Base-by-base conservation (phyloP, 306 rosid species). In the Ammopiptanthus mongolicus region DNA sequence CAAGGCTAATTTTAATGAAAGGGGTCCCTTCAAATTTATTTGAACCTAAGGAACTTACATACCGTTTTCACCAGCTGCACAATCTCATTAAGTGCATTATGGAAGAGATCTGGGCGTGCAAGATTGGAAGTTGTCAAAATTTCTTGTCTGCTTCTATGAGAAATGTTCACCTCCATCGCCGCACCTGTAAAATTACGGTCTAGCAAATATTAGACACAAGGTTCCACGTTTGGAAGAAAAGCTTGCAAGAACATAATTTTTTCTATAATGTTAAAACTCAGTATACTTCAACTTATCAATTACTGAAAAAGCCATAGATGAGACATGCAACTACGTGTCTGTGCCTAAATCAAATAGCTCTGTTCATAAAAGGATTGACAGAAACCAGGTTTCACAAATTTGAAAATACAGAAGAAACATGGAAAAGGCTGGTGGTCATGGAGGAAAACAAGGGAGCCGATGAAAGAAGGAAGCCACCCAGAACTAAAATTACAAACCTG, bases 91-190 rank as follows among this genome's bases (percentile, higher is more conserved):
- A 85, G 83, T 25, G 97, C 97, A 64, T 71, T 87, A 19, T 78
- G 71, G 68, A 95, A 95, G 80, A 95, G 97, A 80, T 83, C 75
- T 31, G 88, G 80, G 56, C 86, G 84, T n/a, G 99, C 85, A 4
- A 95, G 87, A 79, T 92, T 37, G 5, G 92, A 77, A 42, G 97
- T 92, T 0, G 86, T 82, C 84, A 95, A 85, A 74, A 95, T 89
- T 73, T 87, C 96, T 88, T 90, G 97, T 67, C 90, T 89, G 84
- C 87, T 82, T 78, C 92, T 85, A 72, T 95, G 91, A 81, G 99
- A 95, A 75, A 95, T 95, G 80, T 92, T 95, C 56, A 95, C 90
- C 85, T 95, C 99, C 97, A 82, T 87, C 57, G 88, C 59, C 0
- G 93, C 93, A 37, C 99, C 99, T 95, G 80, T 66, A 66, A 42